Base-by-base conservation (phyloP, 192 early-diverging fungal species). In the Coemansia reversa region DNA sequence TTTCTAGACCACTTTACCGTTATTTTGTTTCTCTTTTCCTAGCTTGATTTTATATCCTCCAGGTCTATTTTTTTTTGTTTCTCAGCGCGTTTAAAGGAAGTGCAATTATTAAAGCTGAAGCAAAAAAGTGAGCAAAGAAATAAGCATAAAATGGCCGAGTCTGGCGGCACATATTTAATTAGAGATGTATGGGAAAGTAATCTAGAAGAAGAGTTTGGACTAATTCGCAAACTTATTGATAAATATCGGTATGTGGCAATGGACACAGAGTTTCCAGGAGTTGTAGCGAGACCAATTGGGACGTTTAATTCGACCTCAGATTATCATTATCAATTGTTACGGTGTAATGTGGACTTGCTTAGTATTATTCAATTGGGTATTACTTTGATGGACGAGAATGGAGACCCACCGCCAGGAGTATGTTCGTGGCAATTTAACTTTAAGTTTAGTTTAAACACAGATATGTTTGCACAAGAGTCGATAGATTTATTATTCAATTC, bases 191-290 rank as follows among this genome's bases (percentile, higher is more conserved):
- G 97, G 97, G 93, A 90, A 49, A 88, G 89, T 69, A 99, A 97
- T 70, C 82, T 99, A 24, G 95, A 99, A 76, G 89, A 91, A 22
- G 97, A 98, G 81, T 92, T 99, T 86, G 84, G 71, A 33, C 75
- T 88, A 52, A 82, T 99, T 49, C 90, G 96, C 32, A 87, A 90
- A 66, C 79, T 95, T 39, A 90, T 98, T 29, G 92, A 94, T 71
- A 77, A 87, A 57, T 99, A 95, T 79, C 93, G 91, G 30, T 99
- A 93, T 79, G 82, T 99, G 5, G 88, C 97, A 24, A 99, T 99
- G 97, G 97, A 99, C 81, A 99, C 96, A 9, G 97, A 99, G 79
- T 99, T 99, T 65, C 97, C 97, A 42, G 97, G 97, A 30, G 95
- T 99, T 4, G 97, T 99, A 29, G 96, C 94, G 24, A 75, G 95